Evolutionary conservation across 2,329 filamentous ascomycete species (phyloP), one percentile per base, ranked within the genome.

Genomic region (Epicoccum sorghinum): DNA sequence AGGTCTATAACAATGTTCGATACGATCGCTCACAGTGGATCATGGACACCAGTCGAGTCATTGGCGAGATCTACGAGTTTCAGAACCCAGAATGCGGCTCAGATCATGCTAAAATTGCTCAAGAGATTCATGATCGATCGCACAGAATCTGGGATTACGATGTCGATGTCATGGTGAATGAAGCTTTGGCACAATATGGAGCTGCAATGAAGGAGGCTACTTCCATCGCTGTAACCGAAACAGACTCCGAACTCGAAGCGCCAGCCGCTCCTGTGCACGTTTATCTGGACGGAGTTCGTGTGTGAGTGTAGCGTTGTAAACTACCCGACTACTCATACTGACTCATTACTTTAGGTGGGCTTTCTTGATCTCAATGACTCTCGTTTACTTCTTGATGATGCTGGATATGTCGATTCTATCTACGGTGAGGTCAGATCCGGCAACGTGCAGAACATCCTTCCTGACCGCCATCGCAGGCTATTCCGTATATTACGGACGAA

Each of bases 401-500:
- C 39, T 65, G 24, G 59, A 63, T 41, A 47, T 50, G 35, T 55
- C 60, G 7, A 65, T 65, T 24, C 38, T 65, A n/a, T 53, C 52
- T 7, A 61, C 59, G 6, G 62, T 63, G 46, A 33, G 58, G 42
- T 39, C 4, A 9, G 24, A 1, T 41, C 40, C 4, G 9, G 7
- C 12, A 23, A 1, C 12, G 6, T 9, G 18, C 18, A 33, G 7
- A 33, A 7, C 32, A 12, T 13, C 32, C 7, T 33, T 5, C 18
- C 27, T 49, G 10, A 42, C 10, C 14, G 5, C 13, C 4, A 7
- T 3, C 25, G 3, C 30, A 62, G 60, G 59, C 59, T 14, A 62
- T 62, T 14, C 60, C 62, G 2, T 46, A 58, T 9, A 65, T 65
- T 9, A 65, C 58, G 8, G 58, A 65, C 23, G 55, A 65, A 4